These are phyloP conservation scores for Galerina sulciceps DNA, from an alignment of 768 basidiomycete genomes.

Conservation along the genomic window DNA sequence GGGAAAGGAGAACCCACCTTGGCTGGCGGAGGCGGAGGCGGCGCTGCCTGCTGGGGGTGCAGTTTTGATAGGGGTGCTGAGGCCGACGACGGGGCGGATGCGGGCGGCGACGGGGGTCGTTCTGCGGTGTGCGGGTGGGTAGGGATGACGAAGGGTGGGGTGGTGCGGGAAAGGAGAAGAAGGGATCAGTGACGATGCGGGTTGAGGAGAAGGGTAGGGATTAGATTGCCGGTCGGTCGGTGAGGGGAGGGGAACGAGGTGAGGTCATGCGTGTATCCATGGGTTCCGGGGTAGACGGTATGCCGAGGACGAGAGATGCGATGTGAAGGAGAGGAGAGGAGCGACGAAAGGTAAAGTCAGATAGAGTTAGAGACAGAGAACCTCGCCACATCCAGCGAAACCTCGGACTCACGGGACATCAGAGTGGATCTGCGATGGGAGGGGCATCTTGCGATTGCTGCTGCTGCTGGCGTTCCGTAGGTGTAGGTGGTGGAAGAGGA, in stretches of 20 bases:
- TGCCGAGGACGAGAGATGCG: too few species aligned
- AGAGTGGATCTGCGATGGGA: conserved; percentile 33
- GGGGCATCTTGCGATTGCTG: conserved; percentile 31
- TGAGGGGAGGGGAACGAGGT: too few species aligned
- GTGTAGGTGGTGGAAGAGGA: background rate
- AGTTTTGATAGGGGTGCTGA: conserved; percentile 11
- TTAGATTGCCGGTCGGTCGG: too few species aligned
- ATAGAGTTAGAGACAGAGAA: too few species aligned
- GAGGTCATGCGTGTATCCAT: too few species aligned
- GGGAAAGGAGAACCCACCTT: too few species aligned
- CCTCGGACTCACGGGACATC: conserved; percentile 30
- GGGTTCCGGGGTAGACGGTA: too few species aligned
- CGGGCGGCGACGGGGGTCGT: conserved; percentile 19
- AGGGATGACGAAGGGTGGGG: too few species aligned
- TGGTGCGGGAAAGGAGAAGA: conserved; percentile 1
- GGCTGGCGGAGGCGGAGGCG: background rate
- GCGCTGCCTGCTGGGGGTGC: background rate
- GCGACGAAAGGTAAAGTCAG: too few species aligned
- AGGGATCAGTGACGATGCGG: background rate
- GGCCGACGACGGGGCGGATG: conserved; percentile 22
- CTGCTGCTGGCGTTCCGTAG: conserved; percentile 20
- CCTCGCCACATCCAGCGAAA: background rate
- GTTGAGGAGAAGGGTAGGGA: too few species aligned
- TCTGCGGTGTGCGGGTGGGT: conserved; percentile 4
- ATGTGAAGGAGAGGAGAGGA: too few species aligned